Conservation (phyloP, 2,329 filamentous ascomycete species). For the Ascochyta lentis region DNA sequence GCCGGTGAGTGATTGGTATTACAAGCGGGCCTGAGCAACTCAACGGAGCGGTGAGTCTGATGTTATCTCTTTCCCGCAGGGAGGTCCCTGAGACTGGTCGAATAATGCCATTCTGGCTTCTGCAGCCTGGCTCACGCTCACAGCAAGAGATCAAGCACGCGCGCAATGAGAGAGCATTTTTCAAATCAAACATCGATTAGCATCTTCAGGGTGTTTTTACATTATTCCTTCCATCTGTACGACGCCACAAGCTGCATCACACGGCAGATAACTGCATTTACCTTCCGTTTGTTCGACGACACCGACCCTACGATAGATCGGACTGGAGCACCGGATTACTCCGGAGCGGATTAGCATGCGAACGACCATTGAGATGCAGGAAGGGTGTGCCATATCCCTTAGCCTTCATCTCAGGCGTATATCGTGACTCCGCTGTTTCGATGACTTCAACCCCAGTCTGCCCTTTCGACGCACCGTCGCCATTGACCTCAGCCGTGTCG, state of each 20-base stretch:
- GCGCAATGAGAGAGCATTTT: neutral
- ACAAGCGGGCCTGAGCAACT: neutral
- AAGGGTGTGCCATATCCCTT: slow-evolving; percentile 26
- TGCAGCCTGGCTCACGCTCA: neutral
- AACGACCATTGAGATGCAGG: slow-evolving; percentile 19
- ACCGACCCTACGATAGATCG: neutral
- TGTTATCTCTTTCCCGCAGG: neutral
- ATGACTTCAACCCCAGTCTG: neutral
- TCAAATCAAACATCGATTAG: neutral
- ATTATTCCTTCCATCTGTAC: neutral
- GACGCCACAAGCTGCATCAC: too few species aligned
- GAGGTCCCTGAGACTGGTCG: neutral
- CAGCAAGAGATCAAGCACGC: neutral
- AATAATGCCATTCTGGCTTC: neutral
- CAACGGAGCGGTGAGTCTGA: neutral
- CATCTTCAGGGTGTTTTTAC: neutral
- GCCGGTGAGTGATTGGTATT: neutral
- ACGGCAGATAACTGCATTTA: neutral
- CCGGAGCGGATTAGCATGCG: slow-evolving; percentile 32
- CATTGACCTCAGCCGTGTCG: slow-evolving; percentile 8
- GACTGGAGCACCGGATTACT: slow-evolving; percentile 17
- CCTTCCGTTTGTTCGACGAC: slow-evolving; percentile 3
- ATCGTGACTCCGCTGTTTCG: slow-evolving; percentile 8
- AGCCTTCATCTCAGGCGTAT: slow-evolving; percentile 20
- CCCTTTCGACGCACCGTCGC: neutral